phyloP scores from a whole-genome alignment of 2,329 filamentous ascomycete species.

The Periconia macrospinosa region DNA sequence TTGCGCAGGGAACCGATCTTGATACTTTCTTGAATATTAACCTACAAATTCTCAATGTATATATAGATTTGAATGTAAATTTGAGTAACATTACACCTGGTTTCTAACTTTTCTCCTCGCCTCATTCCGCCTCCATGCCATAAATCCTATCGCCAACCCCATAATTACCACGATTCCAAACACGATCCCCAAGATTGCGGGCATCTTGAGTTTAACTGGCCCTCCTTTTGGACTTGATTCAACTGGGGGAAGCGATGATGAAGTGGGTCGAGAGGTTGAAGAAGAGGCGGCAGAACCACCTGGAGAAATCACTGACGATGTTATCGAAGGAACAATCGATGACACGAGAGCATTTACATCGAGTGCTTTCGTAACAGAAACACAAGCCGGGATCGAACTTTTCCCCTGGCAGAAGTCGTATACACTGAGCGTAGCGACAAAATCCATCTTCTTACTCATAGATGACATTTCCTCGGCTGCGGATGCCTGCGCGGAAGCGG shows the following conservation, averaged over 20 bases:
- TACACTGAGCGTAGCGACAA: neutral
- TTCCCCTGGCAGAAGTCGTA: slow-evolving; percentile 1
- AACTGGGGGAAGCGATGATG: neutral
- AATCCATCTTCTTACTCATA: neutral
- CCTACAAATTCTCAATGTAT: no score
- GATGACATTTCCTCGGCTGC: neutral
- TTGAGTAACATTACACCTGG: no score
- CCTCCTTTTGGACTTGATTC: neutral
- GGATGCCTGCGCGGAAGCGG: neutral
- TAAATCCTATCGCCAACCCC: neutral
- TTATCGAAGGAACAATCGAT: neutral
- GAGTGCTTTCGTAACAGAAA: neutral
- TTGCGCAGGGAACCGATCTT: no score
- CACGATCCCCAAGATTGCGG: neutral
- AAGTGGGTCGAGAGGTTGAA: neutral
- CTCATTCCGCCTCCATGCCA: neutral
- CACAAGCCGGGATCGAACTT: neutral
- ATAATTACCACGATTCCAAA: neutral
- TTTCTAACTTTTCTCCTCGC: no score
- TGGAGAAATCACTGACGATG: neutral
- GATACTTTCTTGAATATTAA: no score
- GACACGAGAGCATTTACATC: neutral
- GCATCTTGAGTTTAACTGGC: neutral
- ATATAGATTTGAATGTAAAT: no score
- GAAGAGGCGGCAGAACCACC: neutral